Conservation (phyloP, 345 rosid species). For the Iberis pinnata region DNA sequence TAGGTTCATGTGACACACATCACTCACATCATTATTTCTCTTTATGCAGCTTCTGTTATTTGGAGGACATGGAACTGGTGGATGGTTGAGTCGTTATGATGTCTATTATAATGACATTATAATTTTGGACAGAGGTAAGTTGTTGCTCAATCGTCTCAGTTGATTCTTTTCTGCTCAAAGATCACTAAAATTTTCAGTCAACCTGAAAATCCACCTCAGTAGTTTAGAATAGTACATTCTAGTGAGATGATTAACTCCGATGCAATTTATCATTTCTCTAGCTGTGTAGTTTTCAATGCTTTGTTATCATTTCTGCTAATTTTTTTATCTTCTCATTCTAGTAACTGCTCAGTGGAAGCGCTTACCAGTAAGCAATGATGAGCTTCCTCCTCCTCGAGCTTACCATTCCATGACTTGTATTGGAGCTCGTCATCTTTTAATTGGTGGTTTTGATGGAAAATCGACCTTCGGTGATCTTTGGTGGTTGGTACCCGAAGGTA, state of each 20-base stretch:
- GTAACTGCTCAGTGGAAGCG: slow-evolving; percentile 97
- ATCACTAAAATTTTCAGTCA: neutral
- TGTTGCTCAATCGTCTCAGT: slow-evolving; percentile 7
- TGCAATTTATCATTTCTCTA: neutral
- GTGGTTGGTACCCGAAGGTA: slow-evolving; percentile 99
- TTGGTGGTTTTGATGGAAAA: slow-evolving; percentile 98
- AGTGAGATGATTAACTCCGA: slow-evolving; percentile 11
- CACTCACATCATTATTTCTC: slow-evolving; percentile 4
- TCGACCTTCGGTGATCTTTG: slow-evolving; percentile 80
- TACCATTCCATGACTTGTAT: slow-evolving; percentile 74
- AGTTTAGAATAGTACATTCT: slow-evolving; percentile 5
- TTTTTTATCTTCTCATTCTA: slow-evolving; percentile 22
- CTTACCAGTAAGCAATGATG: slow-evolving; percentile 54
- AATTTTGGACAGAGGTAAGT: slow-evolving; percentile 74
- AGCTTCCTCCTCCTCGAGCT: slow-evolving; percentile 88
- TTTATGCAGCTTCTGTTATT: slow-evolving; percentile 75
- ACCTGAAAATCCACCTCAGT: neutral
- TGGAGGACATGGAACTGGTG: slow-evolving; percentile 99
- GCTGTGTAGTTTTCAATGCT: neutral
- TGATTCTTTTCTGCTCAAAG: neutral
- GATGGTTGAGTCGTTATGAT: slow-evolving; percentile 97
- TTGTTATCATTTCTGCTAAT: slow-evolving; percentile 4
- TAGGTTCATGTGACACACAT: neutral
- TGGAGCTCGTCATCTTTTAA: slow-evolving; percentile 68
- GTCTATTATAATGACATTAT: slow-evolving; percentile 83